These are phyloP conservation scores for Glonium stellatum DNA, from an alignment of 495 filamentous ascomycete genomes.

Conservation along the genomic window DNA sequence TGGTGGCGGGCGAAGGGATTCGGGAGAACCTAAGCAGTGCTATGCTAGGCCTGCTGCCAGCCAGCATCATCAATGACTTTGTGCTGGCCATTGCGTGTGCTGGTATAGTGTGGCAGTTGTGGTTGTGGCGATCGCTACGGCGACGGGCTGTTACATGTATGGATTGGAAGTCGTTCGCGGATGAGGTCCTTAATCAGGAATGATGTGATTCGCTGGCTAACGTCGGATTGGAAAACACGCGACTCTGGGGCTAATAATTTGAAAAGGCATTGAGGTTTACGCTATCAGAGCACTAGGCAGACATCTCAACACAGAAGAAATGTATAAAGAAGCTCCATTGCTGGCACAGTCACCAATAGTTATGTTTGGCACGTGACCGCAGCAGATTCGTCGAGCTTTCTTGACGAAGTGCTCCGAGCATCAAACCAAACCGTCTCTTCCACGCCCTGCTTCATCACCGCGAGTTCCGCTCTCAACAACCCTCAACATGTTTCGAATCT, in stretches of 20 bases:
- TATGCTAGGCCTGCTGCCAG: constrained; percentile 24
- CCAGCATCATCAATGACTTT: constrained; percentile 32
- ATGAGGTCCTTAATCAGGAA: neutral
- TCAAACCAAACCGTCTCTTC: neutral
- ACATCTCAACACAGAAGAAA: no score
- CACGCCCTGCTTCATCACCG: constrained; percentile 9
- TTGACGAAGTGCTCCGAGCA: neutral
- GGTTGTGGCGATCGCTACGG: constrained; percentile 1
- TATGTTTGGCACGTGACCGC: neutral
- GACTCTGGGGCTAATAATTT: no score
- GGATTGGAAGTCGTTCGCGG: neutral
- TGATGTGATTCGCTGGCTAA: constrained; percentile 20
- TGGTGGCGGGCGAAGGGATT: constrained; percentile 37
- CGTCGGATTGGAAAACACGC: no score
- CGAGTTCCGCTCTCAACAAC: neutral
- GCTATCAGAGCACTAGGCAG: no score
- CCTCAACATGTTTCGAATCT: constrained; percentile 73
- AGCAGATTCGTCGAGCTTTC: neutral
- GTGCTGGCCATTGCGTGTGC: constrained; percentile 30
- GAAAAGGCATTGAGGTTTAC: no score
- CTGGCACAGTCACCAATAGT: neutral
- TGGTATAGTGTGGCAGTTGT: constrained; percentile 6
- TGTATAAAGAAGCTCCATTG: no score
- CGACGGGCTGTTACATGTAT: neutral
- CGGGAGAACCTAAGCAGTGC: constrained; percentile 17